Evolutionary conservation across 2,329 filamentous ascomycete species (phyloP).

Genomic region (Hypoxylon sp.): DNA sequence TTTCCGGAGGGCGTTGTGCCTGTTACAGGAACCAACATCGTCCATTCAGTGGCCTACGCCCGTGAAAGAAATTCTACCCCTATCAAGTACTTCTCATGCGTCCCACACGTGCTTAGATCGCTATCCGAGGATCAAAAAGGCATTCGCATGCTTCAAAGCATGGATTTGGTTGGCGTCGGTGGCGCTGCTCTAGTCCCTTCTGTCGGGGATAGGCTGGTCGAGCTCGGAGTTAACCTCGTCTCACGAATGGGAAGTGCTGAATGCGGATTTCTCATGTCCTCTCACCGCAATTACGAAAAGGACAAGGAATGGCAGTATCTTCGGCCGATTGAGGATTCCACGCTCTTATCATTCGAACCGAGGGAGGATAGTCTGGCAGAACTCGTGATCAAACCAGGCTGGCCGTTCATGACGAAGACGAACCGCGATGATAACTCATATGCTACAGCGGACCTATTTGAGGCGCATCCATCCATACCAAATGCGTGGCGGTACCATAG

Average conservation of each 20-base stretch:
- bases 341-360: slow-evolving; percentile 63
- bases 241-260: slow-evolving; percentile 77
- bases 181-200: slow-evolving; percentile 70
- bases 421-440: slow-evolving; percentile 74
- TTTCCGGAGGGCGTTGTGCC: slow-evolving; percentile 71
- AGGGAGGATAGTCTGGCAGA: slow-evolving; percentile 64
- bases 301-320: slow-evolving; percentile 76
- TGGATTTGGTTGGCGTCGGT: slow-evolving; percentile 75
- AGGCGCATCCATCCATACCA: slow-evolving; percentile 64
- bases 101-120: slow-evolving; percentile 71
- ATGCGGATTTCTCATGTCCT: slow-evolving; percentile 76
- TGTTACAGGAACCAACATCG: slow-evolving; percentile 69
- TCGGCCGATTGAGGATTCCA: slow-evolving; percentile 56
- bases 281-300: slow-evolving; percentile 66
- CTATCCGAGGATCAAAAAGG: slow-evolving; percentile 62
- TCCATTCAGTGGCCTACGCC: slow-evolving; percentile 62
- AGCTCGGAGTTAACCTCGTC: slow-evolving; percentile 67
- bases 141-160: slow-evolving; percentile 61
- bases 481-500: slow-evolving; percentile 75
- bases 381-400: slow-evolving; percentile 67
- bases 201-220: slow-evolving; percentile 68
- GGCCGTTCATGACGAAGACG: slow-evolving; percentile 72
- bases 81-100: slow-evolving; percentile 73
- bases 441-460: slow-evolving; percentile 75
- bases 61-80: slow-evolving; percentile 42